Evolutionary conservation across 352 stramenopile species (phyloP).

Genomic region (Plasmopara viticola): DNA sequence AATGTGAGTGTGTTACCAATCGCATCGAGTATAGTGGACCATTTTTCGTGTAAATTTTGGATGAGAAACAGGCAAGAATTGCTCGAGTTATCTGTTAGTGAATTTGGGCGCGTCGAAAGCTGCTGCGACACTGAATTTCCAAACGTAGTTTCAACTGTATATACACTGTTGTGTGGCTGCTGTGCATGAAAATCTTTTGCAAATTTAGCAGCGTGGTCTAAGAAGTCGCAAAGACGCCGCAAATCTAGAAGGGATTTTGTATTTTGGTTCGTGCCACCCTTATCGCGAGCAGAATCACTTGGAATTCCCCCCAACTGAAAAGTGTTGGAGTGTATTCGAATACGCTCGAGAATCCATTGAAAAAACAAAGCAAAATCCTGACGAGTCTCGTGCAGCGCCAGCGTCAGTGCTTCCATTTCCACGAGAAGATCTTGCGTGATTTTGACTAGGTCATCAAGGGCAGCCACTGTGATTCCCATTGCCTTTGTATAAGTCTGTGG

Average conservation of each 20-base stretch:
- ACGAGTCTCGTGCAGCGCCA: slow-evolving; percentile 42
- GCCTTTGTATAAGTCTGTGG: slow-evolving; percentile 17
- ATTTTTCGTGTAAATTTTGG: slow-evolving; percentile 33
- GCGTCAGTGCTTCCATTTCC: slow-evolving; percentile 36
- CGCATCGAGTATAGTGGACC: slow-evolving; percentile 26
- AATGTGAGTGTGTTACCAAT: slow-evolving; percentile 23
- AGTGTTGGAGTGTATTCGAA: slow-evolving; percentile 52
- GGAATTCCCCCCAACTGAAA: slow-evolving; percentile 3
- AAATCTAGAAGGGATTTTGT: slow-evolving; percentile 54
- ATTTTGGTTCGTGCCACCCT: neutral
- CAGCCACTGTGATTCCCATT: slow-evolving; percentile 31
- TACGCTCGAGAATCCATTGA: slow-evolving; percentile 54
- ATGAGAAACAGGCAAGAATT: slow-evolving; percentile 11
- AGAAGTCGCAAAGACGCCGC: slow-evolving; percentile 46
- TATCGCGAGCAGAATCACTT: slow-evolving; percentile 2
- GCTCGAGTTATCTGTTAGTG: neutral
- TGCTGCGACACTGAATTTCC: slow-evolving; percentile 49
- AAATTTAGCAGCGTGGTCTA: slow-evolving; percentile 34
- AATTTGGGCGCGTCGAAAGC: slow-evolving; percentile 5
- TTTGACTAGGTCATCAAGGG: slow-evolving; percentile 34
- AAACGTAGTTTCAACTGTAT: slow-evolving; percentile 60
- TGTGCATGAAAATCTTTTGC: slow-evolving; percentile 34
- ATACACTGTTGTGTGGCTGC: slow-evolving; percentile 34
- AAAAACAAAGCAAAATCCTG: slow-evolving; percentile 64
- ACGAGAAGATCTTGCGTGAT: slow-evolving; percentile 32